Percentiles rank a stretch among this genome's conserved stretches.
These are phyloP conservation scores for Penicillium egyptiacum DNA, from an alignment of 495 filamentous ascomycete genomes.

Conservation along the genomic window DNA sequence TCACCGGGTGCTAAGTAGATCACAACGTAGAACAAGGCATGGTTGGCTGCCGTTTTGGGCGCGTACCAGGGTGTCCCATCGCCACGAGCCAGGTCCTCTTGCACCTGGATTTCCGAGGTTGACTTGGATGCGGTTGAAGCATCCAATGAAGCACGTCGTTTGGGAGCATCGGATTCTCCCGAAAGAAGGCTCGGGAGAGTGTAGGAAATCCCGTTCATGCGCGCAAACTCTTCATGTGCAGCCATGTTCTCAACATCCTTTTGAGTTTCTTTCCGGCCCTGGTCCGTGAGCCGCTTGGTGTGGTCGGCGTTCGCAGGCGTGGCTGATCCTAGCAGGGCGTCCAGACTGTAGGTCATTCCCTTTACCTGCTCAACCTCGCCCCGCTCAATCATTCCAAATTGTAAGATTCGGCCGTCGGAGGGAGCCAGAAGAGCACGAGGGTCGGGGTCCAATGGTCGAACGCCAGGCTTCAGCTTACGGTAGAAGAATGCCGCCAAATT, in stretches of 20 bases:
- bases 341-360: slow-evolving; percentile 95
- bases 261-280: slow-evolving; percentile 24
- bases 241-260: slow-evolving; percentile 55
- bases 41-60: slow-evolving; percentile 57
- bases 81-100: slow-evolving; percentile 74
- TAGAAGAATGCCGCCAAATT: slow-evolving; percentile 99
- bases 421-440: slow-evolving; percentile 78
- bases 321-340: slow-evolving; percentile 79
- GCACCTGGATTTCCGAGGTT: slow-evolving; percentile 74
- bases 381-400: slow-evolving; percentile 86
- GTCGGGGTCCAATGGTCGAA: slow-evolving; percentile 81
- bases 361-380: slow-evolving; percentile 99
- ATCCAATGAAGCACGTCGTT: slow-evolving; percentile 51
- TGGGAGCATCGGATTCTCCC: slow-evolving; percentile 48
- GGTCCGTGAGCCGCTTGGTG: slow-evolving; percentile 38
- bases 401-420: slow-evolving; percentile 84
- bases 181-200: slow-evolving; percentile 87
- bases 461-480: slow-evolving; percentile 84
- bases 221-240: slow-evolving; percentile 87
- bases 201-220: slow-evolving; percentile 96
- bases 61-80: slow-evolving; percentile 75
- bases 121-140: slow-evolving; percentile 65
- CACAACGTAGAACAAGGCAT: slow-evolving; percentile 86
- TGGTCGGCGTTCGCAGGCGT: slow-evolving; percentile 45
- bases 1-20: slow-evolving; percentile 98